A percentile compares a stretch with the other conserved stretches of the same genome.
These are phyloP conservation scores for Solanum hybrid DNA, from an alignment of 305 asterid genomes.

Conservation along the genomic window DNA sequence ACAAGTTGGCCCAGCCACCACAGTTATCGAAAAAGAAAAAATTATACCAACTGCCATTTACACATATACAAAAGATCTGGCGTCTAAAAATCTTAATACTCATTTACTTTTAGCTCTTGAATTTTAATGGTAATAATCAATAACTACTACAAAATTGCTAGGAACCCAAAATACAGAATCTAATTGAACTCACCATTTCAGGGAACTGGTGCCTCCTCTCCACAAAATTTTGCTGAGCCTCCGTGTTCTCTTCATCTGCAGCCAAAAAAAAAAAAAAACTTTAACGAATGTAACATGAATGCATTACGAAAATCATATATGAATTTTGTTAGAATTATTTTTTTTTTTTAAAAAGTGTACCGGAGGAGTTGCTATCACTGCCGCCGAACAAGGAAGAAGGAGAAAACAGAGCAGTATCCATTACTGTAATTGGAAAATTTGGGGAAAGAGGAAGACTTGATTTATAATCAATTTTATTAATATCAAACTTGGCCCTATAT, in stretches of 20 bases:
- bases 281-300: not conserved
- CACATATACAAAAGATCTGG: not conserved
- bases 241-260: constrained; percentile 49
- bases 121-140: not conserved
- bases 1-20: not conserved
- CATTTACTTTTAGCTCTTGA: not conserved
- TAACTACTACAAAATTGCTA: not conserved
- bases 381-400: constrained; percentile 78
- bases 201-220: constrained; percentile 78
- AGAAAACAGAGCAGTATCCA: constrained; percentile 91
- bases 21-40: not conserved
- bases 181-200: constrained; percentile 36
- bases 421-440: not conserved
- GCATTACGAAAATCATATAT: not conserved
- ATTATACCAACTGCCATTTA: not conserved
- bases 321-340: not conserved
- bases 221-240: constrained; percentile 35
- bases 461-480: not conserved
- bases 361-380: constrained; percentile 47
- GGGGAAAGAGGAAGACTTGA: not conserved
- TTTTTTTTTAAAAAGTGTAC: constrained; percentile 8
- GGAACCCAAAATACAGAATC: not conserved
- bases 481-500: not conserved
- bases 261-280: not conserved
- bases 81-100: not conserved